Percentiles rank a stretch among this genome's conserved stretches.
These are phyloP conservation scores for Cetraspora pellucida DNA, from an alignment of 192 early-diverging fungal species.

Conservation along the genomic window DNA sequence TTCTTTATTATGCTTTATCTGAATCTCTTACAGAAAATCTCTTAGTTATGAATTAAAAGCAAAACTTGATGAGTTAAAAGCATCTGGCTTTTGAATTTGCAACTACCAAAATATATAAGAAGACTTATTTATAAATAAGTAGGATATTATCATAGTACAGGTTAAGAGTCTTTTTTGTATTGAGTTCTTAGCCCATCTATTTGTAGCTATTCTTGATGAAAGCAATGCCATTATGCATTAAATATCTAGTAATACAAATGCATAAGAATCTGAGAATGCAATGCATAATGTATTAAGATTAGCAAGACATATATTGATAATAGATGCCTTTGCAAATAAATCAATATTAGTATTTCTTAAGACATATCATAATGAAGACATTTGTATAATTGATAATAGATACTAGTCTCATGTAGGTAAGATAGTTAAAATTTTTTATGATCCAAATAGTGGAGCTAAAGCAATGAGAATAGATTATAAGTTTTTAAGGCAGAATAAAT, in stretches of 20 bases:
- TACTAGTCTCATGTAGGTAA: constrained; percentile 16
- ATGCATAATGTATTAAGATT: constrained; percentile 23
- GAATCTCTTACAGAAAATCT: neutral
- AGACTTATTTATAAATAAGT: constrained; percentile 20
- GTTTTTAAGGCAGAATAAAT: constrained; percentile 16
- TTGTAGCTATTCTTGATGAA: constrained; percentile 23
- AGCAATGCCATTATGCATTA: constrained; percentile 22
- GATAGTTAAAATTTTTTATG: constrained; percentile 24
- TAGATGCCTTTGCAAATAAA: constrained; percentile 19
- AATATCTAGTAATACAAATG: constrained; percentile 21
- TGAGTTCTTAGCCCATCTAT: no score
- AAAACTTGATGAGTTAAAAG: neutral
- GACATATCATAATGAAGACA: constrained; percentile 22
- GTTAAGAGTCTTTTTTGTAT: constrained; percentile 16
- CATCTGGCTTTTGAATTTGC: neutral
- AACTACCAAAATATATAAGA: constrained; percentile 6
- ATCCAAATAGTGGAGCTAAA: constrained; percentile 30
- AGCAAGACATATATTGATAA: neutral
- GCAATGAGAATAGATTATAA: constrained; percentile 17
- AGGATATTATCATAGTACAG: constrained; percentile 28
- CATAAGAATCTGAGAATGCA: constrained; percentile 22
- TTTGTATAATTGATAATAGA: neutral
- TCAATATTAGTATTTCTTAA: constrained; percentile 10
- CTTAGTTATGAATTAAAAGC: constrained; percentile 24
- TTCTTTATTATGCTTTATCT: no score